Evolutionary conservation across 805 yeast species (phyloP), one percentile per base, ranked within the genome.

Genomic region (Teunomyces gatunensis): DNA sequence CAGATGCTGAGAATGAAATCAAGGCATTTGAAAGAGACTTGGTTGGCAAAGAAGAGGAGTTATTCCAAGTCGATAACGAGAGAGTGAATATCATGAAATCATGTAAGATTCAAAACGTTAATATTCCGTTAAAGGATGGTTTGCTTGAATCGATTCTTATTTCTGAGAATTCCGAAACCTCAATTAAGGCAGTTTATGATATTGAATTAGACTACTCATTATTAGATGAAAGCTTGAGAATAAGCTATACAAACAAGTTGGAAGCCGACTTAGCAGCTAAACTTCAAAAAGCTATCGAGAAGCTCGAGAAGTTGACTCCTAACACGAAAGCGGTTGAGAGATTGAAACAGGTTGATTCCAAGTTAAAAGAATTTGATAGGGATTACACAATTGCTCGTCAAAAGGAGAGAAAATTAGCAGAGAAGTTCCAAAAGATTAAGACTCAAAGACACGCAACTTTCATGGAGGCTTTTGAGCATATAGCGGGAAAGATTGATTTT

Each of bases 281-380:
- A 15, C 54, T 63, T 4, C 72, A 80, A 6, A 59, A 60, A n/a
- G 68, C 57, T 18, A 55, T 53, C 52, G 60, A 63, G 42, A 77
- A 77, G 27, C 61, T 80, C 23, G 74, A 69, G 13, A 57, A 61
- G 42, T 68, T 89, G 57, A 82, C 88, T 28, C 96, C 97, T n/a
- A 89, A 89, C 63, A 73, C 82, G 33, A 86, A 85, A 54, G 96
- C 97, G 0, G 69, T 79, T 27, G 95, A 87, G 45, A 76, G 96
- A 56, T 75, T 89, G 39, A 75, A 72, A 30, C 90, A 86, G 45
- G 87, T 86, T 6, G 83, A 85, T 52, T 71, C 63, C 5, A 80
- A 81, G 53, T 73, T 85, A 30, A 73, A 75, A 6, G 82, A 75
- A 6, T 75, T 84, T 42, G 95, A 87, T 47, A 67, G 72, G 15